Conservation (phyloP, 164 flowering plant genomes). For the Litsea cubeba region DNA sequence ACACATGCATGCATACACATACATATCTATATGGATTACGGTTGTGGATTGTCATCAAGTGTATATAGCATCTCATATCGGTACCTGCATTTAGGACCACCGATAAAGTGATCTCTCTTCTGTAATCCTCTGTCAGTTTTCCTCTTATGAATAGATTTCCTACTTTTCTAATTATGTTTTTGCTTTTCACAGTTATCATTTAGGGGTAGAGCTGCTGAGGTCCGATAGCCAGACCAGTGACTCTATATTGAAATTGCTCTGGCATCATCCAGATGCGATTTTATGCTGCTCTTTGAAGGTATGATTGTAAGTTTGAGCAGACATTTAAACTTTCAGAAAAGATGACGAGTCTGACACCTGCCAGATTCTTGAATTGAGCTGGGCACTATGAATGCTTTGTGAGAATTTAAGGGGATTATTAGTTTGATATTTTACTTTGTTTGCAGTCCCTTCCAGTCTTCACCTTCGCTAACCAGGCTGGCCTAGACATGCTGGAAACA, state of each 20-base stretch:
- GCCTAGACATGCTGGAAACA: conserved; percentile 94
- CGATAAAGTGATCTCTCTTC: not conserved
- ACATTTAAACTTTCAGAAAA: not conserved
- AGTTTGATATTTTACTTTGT: not conserved
- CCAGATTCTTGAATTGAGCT: not conserved
- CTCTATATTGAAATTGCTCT: conserved; percentile 57
- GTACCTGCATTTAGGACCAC: not conserved
- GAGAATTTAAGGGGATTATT: not conserved
- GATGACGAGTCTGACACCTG: not conserved
- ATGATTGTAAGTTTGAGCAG: not conserved
- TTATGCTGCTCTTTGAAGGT: conserved; percentile 93
- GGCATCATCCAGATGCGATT: conserved; percentile 92
- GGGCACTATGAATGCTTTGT: not conserved
- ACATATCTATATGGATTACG: not conserved
- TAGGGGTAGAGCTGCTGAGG: conserved; percentile 65
- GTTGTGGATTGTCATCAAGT: not conserved
- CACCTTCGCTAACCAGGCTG: conserved; percentile 91
- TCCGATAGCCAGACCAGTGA: conserved; percentile 46
- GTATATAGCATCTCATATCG: not conserved
- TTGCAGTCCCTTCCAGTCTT: conserved; percentile 81
- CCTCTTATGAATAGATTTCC: too few relatives aligned
- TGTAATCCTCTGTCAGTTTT: not conserved
- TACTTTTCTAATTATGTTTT: not conserved
- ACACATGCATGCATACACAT: not conserved
- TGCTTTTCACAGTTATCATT: conserved; percentile 45